phyloP scores from a whole-genome alignment of 768 basidiomycete species.

The Mrakia blollopis region DNA sequence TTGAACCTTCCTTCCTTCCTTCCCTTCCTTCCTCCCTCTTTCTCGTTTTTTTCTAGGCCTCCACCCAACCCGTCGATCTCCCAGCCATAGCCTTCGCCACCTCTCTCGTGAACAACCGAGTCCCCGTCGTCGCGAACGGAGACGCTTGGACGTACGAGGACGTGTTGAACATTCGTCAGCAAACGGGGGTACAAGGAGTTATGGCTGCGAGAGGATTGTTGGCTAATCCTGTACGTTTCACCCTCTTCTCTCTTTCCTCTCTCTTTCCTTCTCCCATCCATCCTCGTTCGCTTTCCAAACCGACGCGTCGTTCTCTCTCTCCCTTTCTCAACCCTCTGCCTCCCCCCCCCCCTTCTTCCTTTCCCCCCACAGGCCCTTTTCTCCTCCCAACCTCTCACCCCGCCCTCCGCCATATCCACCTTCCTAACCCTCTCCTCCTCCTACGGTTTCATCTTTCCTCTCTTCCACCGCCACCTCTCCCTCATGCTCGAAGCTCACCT shows the following conservation, averaged over 20 bases:
- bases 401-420: constrained; percentile 19
- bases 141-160: constrained; percentile 49
- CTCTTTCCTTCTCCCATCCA: too few relatives aligned
- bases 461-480: constrained; percentile 50
- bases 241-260: neutral
- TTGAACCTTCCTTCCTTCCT: neutral
- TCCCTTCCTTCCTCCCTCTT: neutral
- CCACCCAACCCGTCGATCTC: constrained; percentile 48
- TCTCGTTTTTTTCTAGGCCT: constrained; percentile 42
- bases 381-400: neutral
- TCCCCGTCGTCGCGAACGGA: constrained; percentile 51
- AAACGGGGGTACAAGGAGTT: constrained; percentile 47
- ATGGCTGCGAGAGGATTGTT: constrained; percentile 52
- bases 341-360: neutral
- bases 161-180: constrained; percentile 43
- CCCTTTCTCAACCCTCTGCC: neutral
- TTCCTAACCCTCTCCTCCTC: constrained; percentile 45
- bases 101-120: constrained; percentile 44
- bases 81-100: constrained; percentile 48
- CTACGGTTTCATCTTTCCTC: constrained; percentile 46
- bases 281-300: too few relatives aligned
- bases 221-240: constrained; percentile 48
- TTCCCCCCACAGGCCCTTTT: neutral
- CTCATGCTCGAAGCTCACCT: constrained; percentile 48
- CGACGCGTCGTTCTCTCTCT: neutral